Conservation (phyloP, 768 basidiomycete genomes). For the Arthromyces matolae region DNA sequence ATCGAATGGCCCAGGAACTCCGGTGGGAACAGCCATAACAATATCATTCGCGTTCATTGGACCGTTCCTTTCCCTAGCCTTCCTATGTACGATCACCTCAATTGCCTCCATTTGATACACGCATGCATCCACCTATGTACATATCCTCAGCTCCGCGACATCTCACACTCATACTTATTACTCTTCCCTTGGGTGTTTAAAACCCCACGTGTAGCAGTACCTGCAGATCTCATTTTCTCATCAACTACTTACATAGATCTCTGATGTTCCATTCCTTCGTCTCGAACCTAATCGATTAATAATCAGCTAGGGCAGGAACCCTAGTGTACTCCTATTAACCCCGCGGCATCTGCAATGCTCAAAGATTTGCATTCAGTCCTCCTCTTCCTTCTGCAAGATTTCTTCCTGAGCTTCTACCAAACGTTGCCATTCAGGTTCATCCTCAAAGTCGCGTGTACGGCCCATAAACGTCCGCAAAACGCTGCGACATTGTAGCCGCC, state of each 20-base stretch:
- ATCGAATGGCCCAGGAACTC: conserved; percentile 62
- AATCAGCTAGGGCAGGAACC: conserved; percentile 10
- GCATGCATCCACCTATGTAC: conserved; percentile 10
- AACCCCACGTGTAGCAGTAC: conserved; percentile 20
- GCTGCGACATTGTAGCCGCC: conserved; percentile 85
- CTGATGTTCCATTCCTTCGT: conserved; percentile 10
- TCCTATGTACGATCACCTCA: conserved; percentile 9
- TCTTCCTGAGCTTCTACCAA: conserved; percentile 68
- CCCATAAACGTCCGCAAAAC: conserved; percentile 88
- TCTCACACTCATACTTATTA: conserved; percentile 1
- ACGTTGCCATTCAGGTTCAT: conserved; percentile 79
- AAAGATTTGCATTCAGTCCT: not conserved
- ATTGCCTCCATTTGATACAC: conserved; percentile 11
- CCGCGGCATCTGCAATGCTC: conserved; percentile 14
- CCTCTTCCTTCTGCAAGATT: conserved; percentile 38
- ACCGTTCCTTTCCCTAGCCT: not conserved
- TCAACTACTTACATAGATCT: conserved; percentile 7
- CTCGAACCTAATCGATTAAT: conserved; percentile 21
- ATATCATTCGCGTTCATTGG: not conserved
- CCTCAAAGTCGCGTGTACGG: conserved; percentile 81
- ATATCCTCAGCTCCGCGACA: conserved; percentile 8
- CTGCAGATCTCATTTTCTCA: conserved; percentile 19
- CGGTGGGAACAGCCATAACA: conserved; percentile 40
- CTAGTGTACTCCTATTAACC: conserved; percentile 11
- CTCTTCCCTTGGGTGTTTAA: conserved; percentile 13